Base-by-base conservation (phyloP, 345 rosid species). In the Bruguiera parviflora region DNA sequence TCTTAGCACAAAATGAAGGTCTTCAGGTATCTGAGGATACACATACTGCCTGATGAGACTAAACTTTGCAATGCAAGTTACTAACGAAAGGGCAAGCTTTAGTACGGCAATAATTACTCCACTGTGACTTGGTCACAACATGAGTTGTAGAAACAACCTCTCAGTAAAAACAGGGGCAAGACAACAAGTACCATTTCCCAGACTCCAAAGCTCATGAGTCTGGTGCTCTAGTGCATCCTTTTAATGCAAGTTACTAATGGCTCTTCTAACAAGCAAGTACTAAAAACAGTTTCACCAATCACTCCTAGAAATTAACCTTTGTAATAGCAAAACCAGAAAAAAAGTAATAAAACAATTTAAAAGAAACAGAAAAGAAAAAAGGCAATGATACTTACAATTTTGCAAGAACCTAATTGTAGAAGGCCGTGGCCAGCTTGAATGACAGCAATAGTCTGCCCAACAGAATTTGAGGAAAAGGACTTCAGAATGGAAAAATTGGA, bases 351-450 rank as follows among this genome's bases (percentile, higher is more conserved):
- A 20, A 15, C 3, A 8, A 35, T 47, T 39, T 35, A 16, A 25
- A 53, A 13, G 21, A 35, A 67, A 58, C 8, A 16, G 53, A 6
- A 20, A 70, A 10, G 2, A 61, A 19, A 8, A 28, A 28, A 39
- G 53, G 32, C 8, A 18, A 8, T 53, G 18, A 37, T 65, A 86
- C 97, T 90, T 78, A 95, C 99, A 75, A 85, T 92, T 84, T 92
- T 90, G 96, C 96, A 84, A 46, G 99, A 95, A 68, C 99, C 97
- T 78, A 95, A 69, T 61, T 95, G 99, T 53, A 95, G 85, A 76
- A 92, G 89, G 67, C 97, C 99, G 72, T 90, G 97, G 43, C 97
- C 99, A 79, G 97, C 99, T 95, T 95, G 99, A 75, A 95, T 95
- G 37, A 92, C 99, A 81, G 97, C 99, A 77, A 95, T 95, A 19